Evolutionary conservation across 2,329 filamentous ascomycete genomes (phyloP).

Genomic region (Pseudopithomyces maydicus): DNA sequence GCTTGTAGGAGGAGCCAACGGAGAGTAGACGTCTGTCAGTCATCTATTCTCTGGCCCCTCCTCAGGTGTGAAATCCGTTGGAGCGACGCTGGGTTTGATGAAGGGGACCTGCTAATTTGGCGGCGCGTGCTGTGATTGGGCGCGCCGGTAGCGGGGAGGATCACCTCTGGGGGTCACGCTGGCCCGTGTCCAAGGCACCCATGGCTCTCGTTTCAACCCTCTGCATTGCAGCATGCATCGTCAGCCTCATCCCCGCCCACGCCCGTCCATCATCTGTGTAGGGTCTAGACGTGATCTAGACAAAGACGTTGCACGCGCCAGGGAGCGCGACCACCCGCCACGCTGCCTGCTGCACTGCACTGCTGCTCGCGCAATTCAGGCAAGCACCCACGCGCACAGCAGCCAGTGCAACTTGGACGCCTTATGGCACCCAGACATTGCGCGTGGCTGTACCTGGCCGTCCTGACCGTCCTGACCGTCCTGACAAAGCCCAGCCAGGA

Average conservation of each 20-base stretch:
- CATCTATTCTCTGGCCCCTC: background rate
- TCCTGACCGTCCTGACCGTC: too few relatives aligned
- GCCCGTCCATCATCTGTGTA: too few relatives aligned
- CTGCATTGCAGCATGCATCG: background rate
- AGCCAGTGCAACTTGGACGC: background rate
- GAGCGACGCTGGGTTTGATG: conserved; percentile 9
- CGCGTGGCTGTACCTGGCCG: background rate
- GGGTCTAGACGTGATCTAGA: background rate
- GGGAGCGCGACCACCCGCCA: background rate
- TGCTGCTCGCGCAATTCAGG: background rate
- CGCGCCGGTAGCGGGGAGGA: background rate
- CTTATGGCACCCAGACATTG: background rate
- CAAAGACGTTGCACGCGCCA: background rate
- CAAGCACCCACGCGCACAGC: background rate
- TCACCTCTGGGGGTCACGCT: conserved; percentile 8
- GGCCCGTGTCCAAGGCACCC: background rate
- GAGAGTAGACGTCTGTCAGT: background rate
- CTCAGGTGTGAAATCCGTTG: background rate
- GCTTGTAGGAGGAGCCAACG: background rate
- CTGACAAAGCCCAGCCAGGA: background rate
- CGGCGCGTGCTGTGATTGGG: conserved; percentile 5
- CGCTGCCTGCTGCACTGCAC: too few relatives aligned
- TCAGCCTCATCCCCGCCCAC: background rate
- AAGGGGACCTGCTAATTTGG: conserved; percentile 4
- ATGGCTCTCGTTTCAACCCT: background rate